These are phyloP conservation scores for Scedosporium boydii DNA, from an alignment of 2,329 filamentous ascomycete genomes.

Conservation along the genomic window DNA sequence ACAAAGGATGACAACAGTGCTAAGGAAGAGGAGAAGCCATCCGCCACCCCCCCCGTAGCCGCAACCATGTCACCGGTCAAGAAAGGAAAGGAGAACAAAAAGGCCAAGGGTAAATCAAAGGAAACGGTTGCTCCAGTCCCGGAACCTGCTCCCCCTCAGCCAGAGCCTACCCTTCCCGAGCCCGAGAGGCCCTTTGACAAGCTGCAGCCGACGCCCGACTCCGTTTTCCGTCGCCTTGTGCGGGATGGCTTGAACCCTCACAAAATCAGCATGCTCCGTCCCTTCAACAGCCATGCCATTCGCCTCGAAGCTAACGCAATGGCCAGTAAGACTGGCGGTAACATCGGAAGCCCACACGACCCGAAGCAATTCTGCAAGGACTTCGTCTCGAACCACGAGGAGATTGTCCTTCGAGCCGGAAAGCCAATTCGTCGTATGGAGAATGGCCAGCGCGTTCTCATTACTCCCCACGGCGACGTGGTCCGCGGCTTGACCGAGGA, in stretches of 20 bases:
- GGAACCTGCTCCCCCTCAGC: slow-evolving; percentile 5
- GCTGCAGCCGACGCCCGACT: slow-evolving; percentile 20
- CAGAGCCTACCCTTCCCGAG: neutral
- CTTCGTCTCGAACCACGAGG: slow-evolving; percentile 8
- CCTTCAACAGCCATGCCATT: slow-evolving; percentile 16
- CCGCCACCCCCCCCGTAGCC: neutral
- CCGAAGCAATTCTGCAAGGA: slow-evolving; percentile 1
- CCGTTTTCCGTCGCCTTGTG: slow-evolving; percentile 23
- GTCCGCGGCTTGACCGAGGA: slow-evolving; percentile 60
- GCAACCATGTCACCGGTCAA: neutral
- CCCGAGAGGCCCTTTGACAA: slow-evolving; percentile 15
- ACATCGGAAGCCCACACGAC: neutral
- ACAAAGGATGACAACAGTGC: slow-evolving; percentile 10
- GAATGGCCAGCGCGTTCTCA: slow-evolving; percentile 53
- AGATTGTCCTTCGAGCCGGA: slow-evolving; percentile 15
- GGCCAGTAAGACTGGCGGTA: neutral
- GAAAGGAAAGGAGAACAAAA: slow-evolving; percentile 12
- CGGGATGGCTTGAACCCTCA: slow-evolving; percentile 22
- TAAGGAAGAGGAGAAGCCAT: slow-evolving; percentile 7
- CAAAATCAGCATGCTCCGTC: slow-evolving; percentile 26
- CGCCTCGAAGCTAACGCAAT: slow-evolving; percentile 1
- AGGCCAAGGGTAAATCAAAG: slow-evolving; percentile 19
- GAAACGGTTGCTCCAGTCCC: slow-evolving; percentile 8
- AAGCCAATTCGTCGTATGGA: slow-evolving; percentile 49
- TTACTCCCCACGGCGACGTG: slow-evolving; percentile 68